Base-by-base conservation (phyloP, 2,329 filamentous ascomycete genomes). In the Cladosporium sp. region DNA sequence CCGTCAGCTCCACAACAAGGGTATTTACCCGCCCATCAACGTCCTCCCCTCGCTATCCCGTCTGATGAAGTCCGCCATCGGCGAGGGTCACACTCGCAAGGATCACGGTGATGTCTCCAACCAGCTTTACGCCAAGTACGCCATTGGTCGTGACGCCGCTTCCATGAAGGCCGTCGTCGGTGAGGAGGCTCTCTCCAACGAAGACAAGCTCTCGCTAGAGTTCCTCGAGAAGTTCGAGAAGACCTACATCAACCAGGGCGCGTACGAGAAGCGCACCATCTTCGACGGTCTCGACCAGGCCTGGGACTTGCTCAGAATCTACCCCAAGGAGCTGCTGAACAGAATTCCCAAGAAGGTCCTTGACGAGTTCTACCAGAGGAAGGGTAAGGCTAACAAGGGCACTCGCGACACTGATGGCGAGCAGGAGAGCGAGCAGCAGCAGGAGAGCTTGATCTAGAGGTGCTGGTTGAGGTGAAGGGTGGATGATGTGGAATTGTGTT, bases 31-130 rank as follows among this genome's bases (percentile, higher is more conserved):
- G 54, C 94, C 94, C 19, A 99, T 99, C 81, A 99, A 99, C 80
- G 94, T 99, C 63, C 81, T 99, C 61, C 94, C 94, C 22, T 99
- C 94, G 48, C 88, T 99, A 37, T 99, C 94, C 22, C 94, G 94
- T 85, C 88, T 99, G 73, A 99, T 99, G 94, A 99, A 99, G 79
- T 99, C 94, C 70, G 94, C 94, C 74, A 99, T 99, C 71, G 94
- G 94, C 68, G 92, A 97, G 78, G 91, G 91, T 64, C 93, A 92
- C 83, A 99, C 94, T 24, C 89, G 94, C 69, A 92, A 90, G 77
- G 95, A 99, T 71, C 94, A 99, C 77, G 90, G 91, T 67, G 94
- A 99, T 78, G 94, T 99, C 51, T 99, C 94, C 66, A 99, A 99
- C 82, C 94, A 99, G 82, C 84, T 99, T 64, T 99, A 99, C 75